Base-by-base conservation (phyloP, 257 asterid species). In the Lavandula angustifolia region DNA sequence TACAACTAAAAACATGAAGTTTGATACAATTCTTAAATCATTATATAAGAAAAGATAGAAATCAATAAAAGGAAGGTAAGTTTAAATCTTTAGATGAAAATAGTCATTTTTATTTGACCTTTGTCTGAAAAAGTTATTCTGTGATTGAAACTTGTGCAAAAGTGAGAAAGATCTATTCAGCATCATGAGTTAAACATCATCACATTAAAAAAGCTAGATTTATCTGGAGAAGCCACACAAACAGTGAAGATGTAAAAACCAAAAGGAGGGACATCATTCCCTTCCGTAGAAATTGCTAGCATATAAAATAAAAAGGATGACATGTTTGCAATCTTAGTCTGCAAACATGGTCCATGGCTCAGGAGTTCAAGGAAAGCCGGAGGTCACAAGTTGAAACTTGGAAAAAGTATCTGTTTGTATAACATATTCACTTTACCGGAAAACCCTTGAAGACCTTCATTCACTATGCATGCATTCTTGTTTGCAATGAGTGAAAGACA, bases 81-180 rank as follows among this genome's bases (percentile, higher is more conserved):
- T 34, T 49, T 33, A 32, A 40, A 61, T 54, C 7, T 66, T 35
- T 22, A 49, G 69, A 62, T 33, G 57, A 66, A 7, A 58, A 10
- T 18, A 46, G 46, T 8, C 7, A 14, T 29, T 55, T 74, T 41
- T 6, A 22, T 32, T 56, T 35, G 14, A 37, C 0, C 38, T 46
- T 62, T 33, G 41, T 48, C 32, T 56, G 38, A 22, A 58, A 35
- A 46, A n/a, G 43, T 18, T 64, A 35, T 46, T 54, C 14, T 35
- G 12, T 61, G 41, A 9, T n/a, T 32, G 50, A 41, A 16, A 31
- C 35, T 34, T 43, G 9, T 16, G 59, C 53, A 68, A 55, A 62
- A 49, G 32, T 41, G 55, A 55, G 55, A 17, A 56, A 68, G 4
- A 55, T 48, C 41, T 22, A n/a, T 37, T 47, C 58, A 62, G 53